Base-by-base conservation (phyloP, 768 basidiomycete genomes). In the Hirschioporus abietinus region DNA sequence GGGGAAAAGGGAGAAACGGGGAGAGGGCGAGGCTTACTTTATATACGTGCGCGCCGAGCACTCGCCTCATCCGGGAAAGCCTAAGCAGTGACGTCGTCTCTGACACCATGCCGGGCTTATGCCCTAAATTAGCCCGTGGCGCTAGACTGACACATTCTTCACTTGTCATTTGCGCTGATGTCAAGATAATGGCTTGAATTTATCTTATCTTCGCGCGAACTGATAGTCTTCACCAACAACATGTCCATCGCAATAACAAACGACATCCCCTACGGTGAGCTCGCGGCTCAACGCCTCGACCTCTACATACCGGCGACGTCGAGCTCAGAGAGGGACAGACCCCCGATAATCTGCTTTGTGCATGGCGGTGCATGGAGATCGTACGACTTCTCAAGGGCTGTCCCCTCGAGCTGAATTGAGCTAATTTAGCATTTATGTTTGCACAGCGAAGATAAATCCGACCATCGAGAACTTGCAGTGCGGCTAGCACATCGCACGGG, bases 351-450 rank as follows among this genome's bases (percentile, higher is more conserved):
- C 52, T 86, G 86, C 71, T 93, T 92, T 71, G 78, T 93, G 30
- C 93, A 93, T 70, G 93, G 93, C 34, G 93, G 93, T 35, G 93
- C 92, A 25, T 95, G 93, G 93, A 80, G 86, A 71, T 75, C 86
- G 92, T 92, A 73, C 80, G 89, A 63, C 1, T 66, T 63, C 68
- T 62, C 52, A 35, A 20, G 20, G 10, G 15, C 60, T 27, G 20
- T 20, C 23, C 17, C 30, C 18, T 61, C n/a, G 10, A 36, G 58
- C 30, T 30, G 8, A 30, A 30, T 30, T 30, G 30, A 8, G 8
- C 30, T 30, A 30, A 63, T 34, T 65, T 27, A 35, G 30, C 42
- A 23, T 26, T 23, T 58, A 36, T 66, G 67, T 58, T 67, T 27
- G 58, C 64, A 24, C 74, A 92, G 91, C 60, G 91, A 91, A 70